Base-by-base conservation (phyloP, 2,329 filamentous ascomycete genomes). In the Aschersonia sp. region DNA sequence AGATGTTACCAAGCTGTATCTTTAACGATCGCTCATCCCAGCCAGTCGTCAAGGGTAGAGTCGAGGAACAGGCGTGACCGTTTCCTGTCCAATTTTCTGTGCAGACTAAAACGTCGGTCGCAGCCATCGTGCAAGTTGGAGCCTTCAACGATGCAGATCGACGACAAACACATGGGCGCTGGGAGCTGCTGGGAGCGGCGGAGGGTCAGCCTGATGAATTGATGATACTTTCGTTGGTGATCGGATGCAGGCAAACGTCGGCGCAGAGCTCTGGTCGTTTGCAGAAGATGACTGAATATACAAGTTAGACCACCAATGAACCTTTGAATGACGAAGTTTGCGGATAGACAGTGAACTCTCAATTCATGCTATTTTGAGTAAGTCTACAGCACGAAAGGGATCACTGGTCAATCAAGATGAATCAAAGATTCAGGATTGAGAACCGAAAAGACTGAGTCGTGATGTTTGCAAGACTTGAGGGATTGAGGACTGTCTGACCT, bases 101-200 rank as follows among this genome's bases (percentile, higher is more conserved):
- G 55, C 63, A 65, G 53, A 61, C 60, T 62, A 69, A 59, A 65
- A 75, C 65, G 55, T 67, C 65, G 65, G 67, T 68, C 61, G 72
- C 64, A 63, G 75, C 74, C 75, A 78, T 78, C 61, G 58, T 74
- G 70, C 62, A 62, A 67, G 63, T 66, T 63, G 57, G 62, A 66
- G 61, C 66, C 71, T 62, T 62, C 69, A 55, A 59, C 58, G 57
- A 66, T 58, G 61, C 61, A 58, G 55, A 55, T 55, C 54, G 62
- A 58, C 63, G 62, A 66, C 63, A 67, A 61, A 73, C 68, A 68
- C 74, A 78, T 78, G 72, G 70, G 70, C 67, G 67, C 70, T 68
- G 56, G 51, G 54, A 49, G 51, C 48, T 49, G 46, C 48, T 48
- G 47, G 51, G 35, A 51, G 45, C 47, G 44, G 45, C 48, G 48